phyloP scores from a whole-genome alignment of 2,329 filamentous ascomycete species.

The Aspergillus flavus region DNA sequence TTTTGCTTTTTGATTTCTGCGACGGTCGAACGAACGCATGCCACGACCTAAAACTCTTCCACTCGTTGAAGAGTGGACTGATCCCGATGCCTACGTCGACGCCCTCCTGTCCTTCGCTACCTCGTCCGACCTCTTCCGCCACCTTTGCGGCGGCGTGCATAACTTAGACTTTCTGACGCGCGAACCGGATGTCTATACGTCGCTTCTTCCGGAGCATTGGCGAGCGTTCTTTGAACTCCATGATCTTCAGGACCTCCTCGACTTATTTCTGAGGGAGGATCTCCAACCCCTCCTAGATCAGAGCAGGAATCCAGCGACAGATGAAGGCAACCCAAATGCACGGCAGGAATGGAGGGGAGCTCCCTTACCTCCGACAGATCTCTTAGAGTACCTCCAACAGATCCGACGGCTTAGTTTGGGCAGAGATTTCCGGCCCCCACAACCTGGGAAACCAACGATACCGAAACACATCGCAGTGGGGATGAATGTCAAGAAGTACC shows the following conservation, averaged over 20 bases:
- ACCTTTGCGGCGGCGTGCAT: conserved; percentile 94
- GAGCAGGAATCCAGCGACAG: conserved; percentile 2
- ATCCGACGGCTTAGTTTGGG: conserved; percentile 70
- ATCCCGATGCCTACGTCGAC: conserved; percentile 75
- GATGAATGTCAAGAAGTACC: conserved; percentile 95
- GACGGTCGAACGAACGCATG: conserved; percentile 37
- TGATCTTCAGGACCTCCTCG: conserved; percentile 74
- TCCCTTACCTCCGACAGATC: conserved; percentile 52
- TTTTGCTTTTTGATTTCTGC: neutral
- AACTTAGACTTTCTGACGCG: conserved; percentile 94
- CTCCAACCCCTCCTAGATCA: conserved; percentile 51
- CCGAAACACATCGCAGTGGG: conserved; percentile 76
- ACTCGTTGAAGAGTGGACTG: conserved; percentile 68
- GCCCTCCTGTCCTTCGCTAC: conserved; percentile 76
- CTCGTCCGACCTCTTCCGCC: conserved; percentile 75
- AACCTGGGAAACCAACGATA: conserved; percentile 51
- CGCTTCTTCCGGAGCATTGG: conserved; percentile 79
- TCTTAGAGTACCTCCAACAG: conserved; percentile 72
- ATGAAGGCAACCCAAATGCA: conserved; percentile 15
- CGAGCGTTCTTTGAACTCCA: conserved; percentile 71
- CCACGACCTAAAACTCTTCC: conserved; percentile 62
- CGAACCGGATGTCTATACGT: conserved; percentile 78
- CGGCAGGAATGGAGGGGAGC: conserved; percentile 47
- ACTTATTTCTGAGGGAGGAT: conserved; percentile 79
- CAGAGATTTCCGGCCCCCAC: conserved; percentile 58